A percentile compares a stretch with the other conserved stretches of the same genome.
Conservation (phyloP, 345 rosid genomes). For the Camelina neglecta region DNA sequence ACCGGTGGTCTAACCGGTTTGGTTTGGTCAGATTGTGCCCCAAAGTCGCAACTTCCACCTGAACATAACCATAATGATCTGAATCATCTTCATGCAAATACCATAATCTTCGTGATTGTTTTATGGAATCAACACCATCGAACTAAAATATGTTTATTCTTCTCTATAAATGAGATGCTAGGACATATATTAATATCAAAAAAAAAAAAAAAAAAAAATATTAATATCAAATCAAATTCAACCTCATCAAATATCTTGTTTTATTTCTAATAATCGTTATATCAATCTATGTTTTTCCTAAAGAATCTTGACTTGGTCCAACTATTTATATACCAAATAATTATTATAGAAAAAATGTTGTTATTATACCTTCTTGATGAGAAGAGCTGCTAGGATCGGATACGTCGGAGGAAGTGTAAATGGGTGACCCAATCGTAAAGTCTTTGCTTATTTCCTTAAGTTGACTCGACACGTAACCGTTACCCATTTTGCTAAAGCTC, state of each 20-base stretch:
- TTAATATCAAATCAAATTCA: not conserved
- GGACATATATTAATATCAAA: not conserved
- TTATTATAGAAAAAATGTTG: no score
- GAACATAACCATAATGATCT: not conserved
- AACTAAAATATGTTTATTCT: not conserved
- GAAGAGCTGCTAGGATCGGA: slow-evolving; percentile 52
- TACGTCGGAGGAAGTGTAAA: slow-evolving; percentile 48
- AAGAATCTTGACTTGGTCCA: not conserved
- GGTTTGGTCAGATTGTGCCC: not conserved
- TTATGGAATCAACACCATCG: not conserved
- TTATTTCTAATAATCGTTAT: no score
- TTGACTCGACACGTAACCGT: slow-evolving; percentile 40
- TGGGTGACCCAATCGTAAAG: slow-evolving; percentile 49
- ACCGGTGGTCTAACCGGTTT: slow-evolving; percentile 24
- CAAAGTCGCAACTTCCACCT: slow-evolving; percentile 30
- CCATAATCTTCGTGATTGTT: not conserved
- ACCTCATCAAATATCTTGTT: not conserved
- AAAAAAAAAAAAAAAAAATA: no score
- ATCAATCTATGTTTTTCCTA: not conserved
- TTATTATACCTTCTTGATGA: slow-evolving; percentile 53
- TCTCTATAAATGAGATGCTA: not conserved
- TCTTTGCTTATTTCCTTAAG: slow-evolving; percentile 38
- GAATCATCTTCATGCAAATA: slow-evolving; percentile 19
- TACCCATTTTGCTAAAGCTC: slow-evolving; percentile 11
- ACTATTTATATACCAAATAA: not conserved